Evolutionary conservation across 129 eudicot genomes (phyloP), one percentile per base, ranked within the genome.

Genomic region (Mikania micrantha): DNA sequence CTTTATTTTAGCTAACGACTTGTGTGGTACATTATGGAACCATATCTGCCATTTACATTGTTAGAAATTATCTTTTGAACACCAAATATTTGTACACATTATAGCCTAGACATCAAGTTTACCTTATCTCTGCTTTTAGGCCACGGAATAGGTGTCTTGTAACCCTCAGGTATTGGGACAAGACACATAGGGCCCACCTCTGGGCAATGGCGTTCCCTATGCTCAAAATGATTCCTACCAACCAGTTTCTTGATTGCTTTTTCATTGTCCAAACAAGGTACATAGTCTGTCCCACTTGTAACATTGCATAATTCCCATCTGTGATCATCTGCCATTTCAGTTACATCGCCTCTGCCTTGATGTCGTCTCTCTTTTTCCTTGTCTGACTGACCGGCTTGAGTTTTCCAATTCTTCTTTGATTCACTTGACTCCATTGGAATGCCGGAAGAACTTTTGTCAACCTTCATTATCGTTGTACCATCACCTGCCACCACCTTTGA

Each of bases 171-270:
- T 63, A 77, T 60, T 16, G 85, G 88, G 45, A 86, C 93, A 25
- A 89, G 78, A 67, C 96, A 89, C 10, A 82, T 80, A 2, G 97
- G 97, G 41, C 85, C 35, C 56, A 82, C 85, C 68, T 84, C 83
- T 17, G 97, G 95, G 72, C 97, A 90, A 67, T 90, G 97, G 60
- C 97, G 77, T 60, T 90, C 97, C 0, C 95, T 80, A 49, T 86
- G 95, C 76, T 90, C 88, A 32, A 62, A 82, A 73, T 86, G 97
- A 32, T 29, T 59, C 28, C 78, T 77, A 40, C 64, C 73, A 11
- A 9, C 69, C 64, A 90, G 49, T 59, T 80, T 86, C 13, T 25
- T 67, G 35, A 86, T 74, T 29, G 90, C 88, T 53, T 75, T 50
- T 72, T 69, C 85, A 44, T 90, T 90, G 45, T 90, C 97, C 71